These are phyloP conservation scores for Puya raimondii DNA, from an alignment of 176 grass and related monocot species.

Conservation along the genomic window DNA sequence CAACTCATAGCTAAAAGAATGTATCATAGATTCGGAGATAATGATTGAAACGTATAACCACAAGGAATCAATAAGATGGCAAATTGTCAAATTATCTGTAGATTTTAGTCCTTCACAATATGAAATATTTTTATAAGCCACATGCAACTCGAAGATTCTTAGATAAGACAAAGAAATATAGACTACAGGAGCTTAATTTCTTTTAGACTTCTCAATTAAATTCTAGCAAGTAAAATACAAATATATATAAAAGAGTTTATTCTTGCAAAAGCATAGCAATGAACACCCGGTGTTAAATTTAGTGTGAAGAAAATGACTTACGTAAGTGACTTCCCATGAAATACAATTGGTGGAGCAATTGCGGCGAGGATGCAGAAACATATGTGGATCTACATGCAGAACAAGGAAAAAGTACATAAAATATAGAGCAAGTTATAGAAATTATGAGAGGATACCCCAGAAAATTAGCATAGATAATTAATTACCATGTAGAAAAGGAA, in stretches of 20 bases:
- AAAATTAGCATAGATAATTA: slow-evolving; percentile 16
- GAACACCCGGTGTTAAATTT: too few species aligned
- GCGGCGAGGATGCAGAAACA: slow-evolving; percentile 70
- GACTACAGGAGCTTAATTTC: too few species aligned
- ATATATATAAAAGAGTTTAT: too few species aligned
- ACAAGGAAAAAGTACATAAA: background rate
- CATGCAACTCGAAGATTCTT: background rate
- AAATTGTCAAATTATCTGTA: background rate
- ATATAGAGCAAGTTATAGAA: background rate
- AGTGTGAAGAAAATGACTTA: slow-evolving; percentile 28
- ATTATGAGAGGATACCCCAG: background rate
- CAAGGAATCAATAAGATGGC: background rate
- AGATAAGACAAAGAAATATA: too few species aligned
- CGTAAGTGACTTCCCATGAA: slow-evolving; percentile 62
- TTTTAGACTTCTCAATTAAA: too few species aligned
- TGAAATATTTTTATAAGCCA: background rate
- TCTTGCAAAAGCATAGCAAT: too few species aligned
- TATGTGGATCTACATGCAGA: slow-evolving; percentile 49
- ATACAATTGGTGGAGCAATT: slow-evolving; percentile 78
- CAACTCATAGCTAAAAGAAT: too few species aligned
- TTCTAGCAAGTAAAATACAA: too few species aligned
- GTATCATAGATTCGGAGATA: too few species aligned
- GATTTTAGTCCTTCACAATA: background rate
- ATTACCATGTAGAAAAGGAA: slow-evolving; percentile 80
- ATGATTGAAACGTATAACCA: too few species aligned